Conservation (phyloP, 371 early-diverging fungal genomes). For the Mucor velutinosus region DNA sequence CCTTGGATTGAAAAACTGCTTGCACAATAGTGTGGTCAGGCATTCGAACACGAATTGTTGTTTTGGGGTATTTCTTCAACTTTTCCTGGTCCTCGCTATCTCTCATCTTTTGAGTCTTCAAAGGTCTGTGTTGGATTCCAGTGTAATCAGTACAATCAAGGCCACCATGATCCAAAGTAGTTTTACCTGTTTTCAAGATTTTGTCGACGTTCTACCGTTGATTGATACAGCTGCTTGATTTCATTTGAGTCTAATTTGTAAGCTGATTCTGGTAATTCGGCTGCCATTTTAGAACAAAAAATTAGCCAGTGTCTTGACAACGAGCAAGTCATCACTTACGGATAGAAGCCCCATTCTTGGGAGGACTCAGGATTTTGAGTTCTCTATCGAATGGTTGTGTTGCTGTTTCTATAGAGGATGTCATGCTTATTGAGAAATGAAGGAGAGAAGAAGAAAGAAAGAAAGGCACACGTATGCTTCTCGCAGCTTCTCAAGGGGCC, state of each 20-base stretch:
- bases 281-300: slow-evolving; percentile 8
- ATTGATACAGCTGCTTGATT: slow-evolving; percentile 41
- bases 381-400: slow-evolving; percentile 26
- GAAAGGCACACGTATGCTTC: slow-evolving; percentile 7
- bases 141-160: not conserved
- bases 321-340: slow-evolving; percentile 18
- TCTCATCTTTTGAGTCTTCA: slow-evolving; percentile 52
- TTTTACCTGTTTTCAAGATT: slow-evolving; percentile 45
- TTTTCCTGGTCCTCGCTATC: slow-evolving; percentile 45
- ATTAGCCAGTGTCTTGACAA: not conserved
- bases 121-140: slow-evolving; percentile 32
- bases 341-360: slow-evolving; percentile 30
- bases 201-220: slow-evolving; percentile 42
- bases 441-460: not conserved
- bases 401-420: not conserved
- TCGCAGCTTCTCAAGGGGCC: not conserved
- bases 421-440: not conserved
- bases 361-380: slow-evolving; percentile 36
- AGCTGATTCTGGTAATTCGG: slow-evolving; percentile 48
- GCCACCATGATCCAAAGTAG: not conserved
- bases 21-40: slow-evolving; percentile 48
- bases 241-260: slow-evolving; percentile 45
- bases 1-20: slow-evolving; percentile 45
- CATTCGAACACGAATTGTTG: slow-evolving; percentile 51
- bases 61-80: slow-evolving; percentile 48